Evolutionary conservation across 768 basidiomycete genomes (phyloP), one percentile per base, ranked within the genome.

Genomic region (Asterophora parasitica): DNA sequence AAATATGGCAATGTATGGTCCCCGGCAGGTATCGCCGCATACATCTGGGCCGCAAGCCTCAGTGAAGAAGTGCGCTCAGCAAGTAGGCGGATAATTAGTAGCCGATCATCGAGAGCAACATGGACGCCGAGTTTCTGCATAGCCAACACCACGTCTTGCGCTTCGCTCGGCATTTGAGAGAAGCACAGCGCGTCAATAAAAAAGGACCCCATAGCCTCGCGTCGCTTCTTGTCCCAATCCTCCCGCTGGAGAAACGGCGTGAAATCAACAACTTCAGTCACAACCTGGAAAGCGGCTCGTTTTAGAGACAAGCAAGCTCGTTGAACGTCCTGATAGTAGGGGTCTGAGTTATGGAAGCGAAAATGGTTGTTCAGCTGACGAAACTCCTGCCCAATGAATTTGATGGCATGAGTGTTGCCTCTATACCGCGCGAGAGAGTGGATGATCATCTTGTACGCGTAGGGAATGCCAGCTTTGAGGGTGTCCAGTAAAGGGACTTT

Each of bases 311-410:
- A 23, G 10, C 44, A 48, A 3, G 41, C 46, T 2, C 16, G 37
- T 30, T 20, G 36, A 20, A 35, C 36, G 32, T 33, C 11, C 17
- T 23, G 32, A 12, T 32, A 15, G 3, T 48, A 32, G 41, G 42
- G 16, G 7, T 20, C 33, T 17, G 38, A 33, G 5, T 46, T 19
- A 11, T 16, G 32, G 9, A 28, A 38, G 12, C 32, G 28, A 5
- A 64, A 51, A 48, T 65, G 60, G 6, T 52, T 36, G 3, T 57
- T 56, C 20, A 76, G 37, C 36, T 57, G 48, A 0, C 48, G 43
- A 72, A 73, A 75, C 28, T 78, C 65, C 27, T 58, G 53, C 30
- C 70, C 50, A n/a, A 78, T 51, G 23, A 72, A 61, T 39, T 71
- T 65, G 30, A 81, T 55, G 7, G 67, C 68, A 7, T 59, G 59